phyloP scores from a whole-genome alignment of 192 early-diverging fungal species.

The Backusella tarrabulga region DNA sequence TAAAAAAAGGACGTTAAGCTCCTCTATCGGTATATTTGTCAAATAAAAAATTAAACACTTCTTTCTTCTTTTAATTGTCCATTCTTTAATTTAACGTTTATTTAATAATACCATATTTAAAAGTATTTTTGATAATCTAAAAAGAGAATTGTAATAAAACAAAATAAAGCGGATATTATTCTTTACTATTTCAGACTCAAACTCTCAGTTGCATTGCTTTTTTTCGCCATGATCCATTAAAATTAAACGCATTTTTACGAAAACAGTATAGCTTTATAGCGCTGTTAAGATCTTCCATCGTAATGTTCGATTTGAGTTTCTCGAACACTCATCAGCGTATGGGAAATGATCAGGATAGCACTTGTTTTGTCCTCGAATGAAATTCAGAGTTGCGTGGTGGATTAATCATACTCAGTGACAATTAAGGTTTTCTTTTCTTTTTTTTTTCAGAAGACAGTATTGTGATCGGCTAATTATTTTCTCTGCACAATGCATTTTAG shows the following conservation, averaged over 20 bases:
- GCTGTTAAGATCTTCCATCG: neutral
- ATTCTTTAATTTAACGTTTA: neutral
- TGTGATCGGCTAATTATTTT: neutral
- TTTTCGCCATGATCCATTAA: neutral
- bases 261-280: neutral
- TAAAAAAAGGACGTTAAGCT: neutral
- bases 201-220: neutral
- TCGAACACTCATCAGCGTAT: neutral
- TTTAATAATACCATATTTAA: neutral
- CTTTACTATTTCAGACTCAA: neutral
- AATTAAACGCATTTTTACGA: neutral
- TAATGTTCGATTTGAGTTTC: neutral
- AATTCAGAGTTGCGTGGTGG: neutral
- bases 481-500: neutral
- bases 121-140: neutral
- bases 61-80: neutral
- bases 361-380: neutral
- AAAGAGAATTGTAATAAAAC: neutral
- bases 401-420: neutral
- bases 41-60: neutral
- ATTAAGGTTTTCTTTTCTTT: neutral
- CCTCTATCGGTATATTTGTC: neutral
- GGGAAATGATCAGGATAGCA: conserved; percentile 1
- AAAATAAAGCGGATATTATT: conserved; percentile 9
- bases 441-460: neutral